phyloP scores from a whole-genome alignment of 352 stramenopile genomes.

The Phytopythium helicoides region DNA sequence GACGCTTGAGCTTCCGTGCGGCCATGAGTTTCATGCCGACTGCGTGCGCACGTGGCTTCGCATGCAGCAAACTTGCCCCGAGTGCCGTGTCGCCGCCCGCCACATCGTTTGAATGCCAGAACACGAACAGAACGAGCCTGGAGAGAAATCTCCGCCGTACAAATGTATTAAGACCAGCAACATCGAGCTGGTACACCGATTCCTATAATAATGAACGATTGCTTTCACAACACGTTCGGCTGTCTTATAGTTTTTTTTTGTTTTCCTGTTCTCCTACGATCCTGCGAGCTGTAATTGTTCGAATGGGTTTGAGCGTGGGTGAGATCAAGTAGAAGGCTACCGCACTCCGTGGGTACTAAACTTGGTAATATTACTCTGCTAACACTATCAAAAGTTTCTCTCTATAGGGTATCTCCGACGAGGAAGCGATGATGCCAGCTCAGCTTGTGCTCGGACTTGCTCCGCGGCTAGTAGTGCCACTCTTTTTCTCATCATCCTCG shows the following conservation, averaged over 20 bases:
- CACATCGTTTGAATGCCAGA: background rate
- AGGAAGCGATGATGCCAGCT: background rate
- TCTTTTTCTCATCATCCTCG: conserved; percentile 77
- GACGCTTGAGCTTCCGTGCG: conserved; percentile 54
- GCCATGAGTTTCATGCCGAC: conserved; percentile 60
- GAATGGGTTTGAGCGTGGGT: no score
- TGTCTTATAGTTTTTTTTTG: no score
- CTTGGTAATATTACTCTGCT: conserved; percentile 2
- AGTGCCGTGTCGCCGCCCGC: conserved; percentile 37
- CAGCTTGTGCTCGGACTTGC: conserved; percentile 1
- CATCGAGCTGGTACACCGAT: no score
- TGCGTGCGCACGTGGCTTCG: conserved; percentile 72
- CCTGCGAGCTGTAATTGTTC: no score
- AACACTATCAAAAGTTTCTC: conserved; percentile 9
- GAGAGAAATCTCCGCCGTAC: no score
- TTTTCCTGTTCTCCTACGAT: no score
- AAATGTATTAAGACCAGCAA: no score
- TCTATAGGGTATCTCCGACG: conserved; percentile 8
- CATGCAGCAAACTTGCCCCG: conserved; percentile 67
- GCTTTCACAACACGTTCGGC: no score
- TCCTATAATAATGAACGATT: no score
- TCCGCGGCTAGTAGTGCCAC: conserved; percentile 5
- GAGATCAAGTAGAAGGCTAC: no score
- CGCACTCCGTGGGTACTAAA: no score
- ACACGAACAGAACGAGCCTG: no score